A percentile compares a stretch with the other conserved stretches of the same genome.
These are phyloP conservation scores for Tinospora cordifolia DNA, from an alignment of 164 flowering plant genomes.

Conservation along the genomic window DNA sequence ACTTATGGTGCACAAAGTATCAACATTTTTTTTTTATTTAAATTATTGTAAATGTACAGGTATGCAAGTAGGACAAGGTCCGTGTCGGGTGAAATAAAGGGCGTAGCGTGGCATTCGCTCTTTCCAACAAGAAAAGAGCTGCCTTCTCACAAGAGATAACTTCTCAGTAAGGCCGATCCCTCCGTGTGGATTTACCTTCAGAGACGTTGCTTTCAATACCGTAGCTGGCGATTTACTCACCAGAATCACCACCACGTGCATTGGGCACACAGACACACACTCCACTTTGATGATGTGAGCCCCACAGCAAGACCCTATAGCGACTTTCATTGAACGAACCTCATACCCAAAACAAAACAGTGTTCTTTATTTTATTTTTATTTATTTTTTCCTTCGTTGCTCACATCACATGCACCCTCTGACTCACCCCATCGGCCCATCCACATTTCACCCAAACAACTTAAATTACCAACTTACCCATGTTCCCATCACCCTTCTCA, in stretches of 20 bases:
- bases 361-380: too few species aligned
- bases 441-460: background rate
- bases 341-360: constrained; percentile 23
- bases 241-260: constrained; percentile 10
- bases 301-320: background rate
- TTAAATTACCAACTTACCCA: constrained; percentile 12
- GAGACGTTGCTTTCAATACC: background rate
- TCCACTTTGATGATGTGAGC: background rate
- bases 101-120: too few species aligned
- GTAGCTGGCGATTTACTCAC: constrained; percentile 2
- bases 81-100: too few species aligned
- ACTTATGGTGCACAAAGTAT: too few species aligned
- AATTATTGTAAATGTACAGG: too few species aligned
- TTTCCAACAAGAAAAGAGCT: too few species aligned
- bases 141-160: too few species aligned
- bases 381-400: constrained; percentile 15
- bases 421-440: constrained; percentile 2
- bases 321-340: constrained; percentile 9
- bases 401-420: constrained; percentile 6
- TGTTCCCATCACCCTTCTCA: background rate
- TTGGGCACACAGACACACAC: constrained; percentile 6
- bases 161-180: too few species aligned
- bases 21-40: too few species aligned
- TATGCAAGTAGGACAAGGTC: too few species aligned
- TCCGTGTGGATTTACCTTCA: too few species aligned